Percentiles rank a stretch among this genome's conserved stretches.
Conservation (phyloP, 345 rosid genomes). For the Chamaenerion angustifolium region DNA sequence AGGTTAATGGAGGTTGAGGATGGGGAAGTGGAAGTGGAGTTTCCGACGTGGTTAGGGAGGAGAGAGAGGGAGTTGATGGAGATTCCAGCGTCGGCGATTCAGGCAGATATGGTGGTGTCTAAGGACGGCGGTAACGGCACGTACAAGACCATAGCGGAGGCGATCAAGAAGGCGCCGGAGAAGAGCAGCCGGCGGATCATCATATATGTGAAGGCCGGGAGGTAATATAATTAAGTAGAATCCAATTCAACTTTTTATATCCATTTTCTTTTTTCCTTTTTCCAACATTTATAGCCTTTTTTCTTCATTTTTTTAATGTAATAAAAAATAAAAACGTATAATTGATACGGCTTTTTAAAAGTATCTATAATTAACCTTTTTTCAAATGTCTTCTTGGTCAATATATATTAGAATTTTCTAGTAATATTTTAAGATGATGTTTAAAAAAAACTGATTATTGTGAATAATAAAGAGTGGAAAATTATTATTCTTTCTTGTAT, state of each 20-base stretch:
- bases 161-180: slow-evolving; percentile 82
- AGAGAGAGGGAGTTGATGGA: slow-evolving; percentile 46
- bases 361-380: too few relatives aligned
- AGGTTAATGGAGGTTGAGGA: slow-evolving; percentile 18
- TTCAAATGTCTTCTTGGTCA: too few relatives aligned
- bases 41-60: slow-evolving; percentile 60
- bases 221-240: slow-evolving; percentile 25
- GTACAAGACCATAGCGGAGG: slow-evolving; percentile 62
- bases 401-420: too few relatives aligned
- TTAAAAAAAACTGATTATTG: too few relatives aligned
- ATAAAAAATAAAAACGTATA: too few relatives aligned
- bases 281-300: neutral
- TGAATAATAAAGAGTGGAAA: too few relatives aligned
- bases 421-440: too few relatives aligned
- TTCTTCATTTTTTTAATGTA: too few relatives aligned
- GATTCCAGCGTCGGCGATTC: slow-evolving; percentile 42
- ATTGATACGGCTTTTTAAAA: too few relatives aligned
- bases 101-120: slow-evolving; percentile 83
- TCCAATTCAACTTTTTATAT: too few relatives aligned
- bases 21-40: slow-evolving; percentile 6
- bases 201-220: slow-evolving; percentile 88
- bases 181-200: slow-evolving; percentile 47
- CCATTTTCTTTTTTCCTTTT: too few relatives aligned
- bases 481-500: too few relatives aligned
- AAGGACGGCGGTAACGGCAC: slow-evolving; percentile 60